Conservation (phyloP, 2,329 filamentous ascomycete genomes). For the Alternaria incomplexa region DNA sequence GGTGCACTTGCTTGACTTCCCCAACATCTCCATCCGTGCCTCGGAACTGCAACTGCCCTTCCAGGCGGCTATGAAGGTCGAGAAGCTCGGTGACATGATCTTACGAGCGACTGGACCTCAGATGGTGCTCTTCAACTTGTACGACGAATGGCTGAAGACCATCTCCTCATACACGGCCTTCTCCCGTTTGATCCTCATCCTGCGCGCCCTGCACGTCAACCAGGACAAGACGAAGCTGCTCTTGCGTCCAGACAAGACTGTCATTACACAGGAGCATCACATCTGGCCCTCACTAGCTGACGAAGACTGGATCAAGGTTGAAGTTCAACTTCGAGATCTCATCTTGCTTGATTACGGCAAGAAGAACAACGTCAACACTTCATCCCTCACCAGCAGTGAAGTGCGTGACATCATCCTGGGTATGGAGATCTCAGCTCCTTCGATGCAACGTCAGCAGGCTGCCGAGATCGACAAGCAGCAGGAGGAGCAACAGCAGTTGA, state of each 20-base stretch:
- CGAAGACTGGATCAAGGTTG: slow-evolving; percentile 99
- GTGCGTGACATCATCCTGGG: slow-evolving; percentile 97
- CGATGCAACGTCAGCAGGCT: slow-evolving; percentile 96
- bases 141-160: slow-evolving; percentile 98
- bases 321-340: slow-evolving; percentile 91
- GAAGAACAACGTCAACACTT: slow-evolving; percentile 99
- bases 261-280: slow-evolving; percentile 98
- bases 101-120: slow-evolving; percentile 97
- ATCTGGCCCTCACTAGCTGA: slow-evolving; percentile 96
- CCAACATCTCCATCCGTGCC: slow-evolving; percentile 97
- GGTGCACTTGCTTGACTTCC: slow-evolving; percentile 96
- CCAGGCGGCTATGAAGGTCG: slow-evolving; percentile 99
- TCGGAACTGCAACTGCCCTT: slow-evolving; percentile 97
- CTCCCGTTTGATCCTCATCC: slow-evolving; percentile 89
- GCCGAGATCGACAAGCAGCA: slow-evolving; percentile 99
- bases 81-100: slow-evolving; percentile 99
- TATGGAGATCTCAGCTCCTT: slow-evolving; percentile 99
- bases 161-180: slow-evolving; percentile 99
- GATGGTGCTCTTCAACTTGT: slow-evolving; percentile 99
- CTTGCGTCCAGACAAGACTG: slow-evolving; percentile 92
- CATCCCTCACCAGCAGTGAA: slow-evolving; percentile 94
- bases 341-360: slow-evolving; percentile 99
- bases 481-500: slow-evolving; percentile 94
- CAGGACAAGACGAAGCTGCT: slow-evolving; percentile 98
- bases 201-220: slow-evolving; percentile 95